Base-by-base conservation (phyloP, 129 eudicot species). In the Centrapalus pauciflorus region DNA sequence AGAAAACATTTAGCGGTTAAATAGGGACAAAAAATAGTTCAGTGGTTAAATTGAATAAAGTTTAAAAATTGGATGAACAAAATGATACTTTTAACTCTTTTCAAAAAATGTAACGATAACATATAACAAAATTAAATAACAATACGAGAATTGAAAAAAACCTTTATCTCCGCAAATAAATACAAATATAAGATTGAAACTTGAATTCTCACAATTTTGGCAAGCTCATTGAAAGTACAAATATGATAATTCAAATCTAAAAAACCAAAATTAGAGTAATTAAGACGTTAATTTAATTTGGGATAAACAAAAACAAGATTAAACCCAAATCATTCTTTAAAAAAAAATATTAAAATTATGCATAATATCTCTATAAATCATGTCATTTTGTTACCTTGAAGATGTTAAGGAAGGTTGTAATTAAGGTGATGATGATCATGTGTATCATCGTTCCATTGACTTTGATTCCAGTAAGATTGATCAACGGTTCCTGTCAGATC, bases 401-500 rank as follows among this genome's bases (percentile, higher is more conserved):
- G 34, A 66, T 50, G 61, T 66, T 50, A 66, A 66, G 72, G 72
- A 50, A 49, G n/a, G n/a, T n/a, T 25, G 33, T 66, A 66, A 51
- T 32, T 66, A 50, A 66, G 72, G 19, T 14, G 54, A 8, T 66
- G 74, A 25, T 69, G 25, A 55, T 69, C 26, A 69, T 38, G 19
- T 1, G 3, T 52, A 4, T 28, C 38, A 41, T 62, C 67, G 1
- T 35, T 55, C 74, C 74, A 69, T 32, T 69, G 74, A 38, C 19
- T 55, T 69, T 55, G 55, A 69, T 16, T 55, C 74, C 74, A 69
- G 21, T 54, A 69, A 35, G 74, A 69, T 17, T 55, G 55, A 69
- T 69, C 58, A 41, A 64, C 38, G 10, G 16, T 41, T 40, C 40
- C 70, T 43, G 26, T 10, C 25, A 64, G 37, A 46, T 64, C 65